These are phyloP conservation scores for Dryadomyces quercivorus DNA, from an alignment of 2,329 filamentous ascomycete genomes.

Conservation along the genomic window DNA sequence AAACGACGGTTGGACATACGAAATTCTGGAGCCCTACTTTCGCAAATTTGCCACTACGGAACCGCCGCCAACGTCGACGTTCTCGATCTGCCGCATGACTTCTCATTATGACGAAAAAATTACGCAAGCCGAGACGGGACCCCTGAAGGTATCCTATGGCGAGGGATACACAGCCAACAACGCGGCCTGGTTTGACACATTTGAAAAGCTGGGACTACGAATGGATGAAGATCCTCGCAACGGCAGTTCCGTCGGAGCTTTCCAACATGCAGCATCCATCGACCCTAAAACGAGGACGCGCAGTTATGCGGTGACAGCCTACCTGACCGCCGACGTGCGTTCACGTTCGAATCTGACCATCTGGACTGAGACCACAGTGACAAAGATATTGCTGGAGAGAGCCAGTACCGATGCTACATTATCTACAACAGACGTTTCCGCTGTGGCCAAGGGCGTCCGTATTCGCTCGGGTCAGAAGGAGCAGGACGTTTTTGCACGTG, in stretches of 20 bases:
- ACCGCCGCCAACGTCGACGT: constrained; percentile 15
- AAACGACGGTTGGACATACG: constrained; percentile 47
- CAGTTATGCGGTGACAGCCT: constrained; percentile 9
- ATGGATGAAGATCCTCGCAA: constrained; percentile 20
- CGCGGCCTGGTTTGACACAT: constrained; percentile 24
- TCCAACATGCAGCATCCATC: constrained; percentile 9
- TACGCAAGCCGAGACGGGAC: constrained; percentile 16
- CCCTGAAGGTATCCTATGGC: constrained; percentile 24
- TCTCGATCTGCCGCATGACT: constrained; percentile 17
- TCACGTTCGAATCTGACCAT: constrained; percentile 9
- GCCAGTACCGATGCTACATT: neutral
- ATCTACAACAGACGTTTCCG: neutral
- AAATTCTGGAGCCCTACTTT: constrained; percentile 21
- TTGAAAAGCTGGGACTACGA: constrained; percentile 20
- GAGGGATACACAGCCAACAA: constrained; percentile 21
- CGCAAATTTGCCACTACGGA: constrained; percentile 22
- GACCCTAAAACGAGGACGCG: constrained; percentile 8
- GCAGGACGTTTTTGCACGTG: neutral
- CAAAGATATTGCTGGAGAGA: constrained; percentile 12
- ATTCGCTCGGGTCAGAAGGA: constrained; percentile 9
- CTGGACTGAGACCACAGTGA: constrained; percentile 14
- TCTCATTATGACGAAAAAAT: constrained; percentile 19
- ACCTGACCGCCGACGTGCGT: constrained; percentile 6
- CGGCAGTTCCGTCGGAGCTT: constrained; percentile 2
- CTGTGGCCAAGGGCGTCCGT: constrained; percentile 14